phyloP scores from a whole-genome alignment of 441 rosid genomes.

The Gossypium gossypioides region DNA sequence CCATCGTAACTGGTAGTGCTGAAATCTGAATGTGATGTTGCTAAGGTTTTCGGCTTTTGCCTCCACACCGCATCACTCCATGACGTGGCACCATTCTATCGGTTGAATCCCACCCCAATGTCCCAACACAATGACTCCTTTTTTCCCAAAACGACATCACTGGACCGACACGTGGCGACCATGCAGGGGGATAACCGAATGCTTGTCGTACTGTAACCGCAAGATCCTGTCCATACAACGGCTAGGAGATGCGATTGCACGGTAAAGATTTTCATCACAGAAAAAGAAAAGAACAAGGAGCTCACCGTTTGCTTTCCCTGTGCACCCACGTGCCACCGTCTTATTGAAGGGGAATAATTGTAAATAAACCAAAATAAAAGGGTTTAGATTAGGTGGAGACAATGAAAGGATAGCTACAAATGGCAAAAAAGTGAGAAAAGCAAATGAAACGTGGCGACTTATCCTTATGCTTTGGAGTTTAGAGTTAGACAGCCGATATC shows the following conservation, averaged over 20 bases:
- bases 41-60: not conserved
- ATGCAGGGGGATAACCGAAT: not conserved
- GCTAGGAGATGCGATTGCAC: not conserved
- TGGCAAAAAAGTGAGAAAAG: not conserved
- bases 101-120: not conserved
- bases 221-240: not conserved
- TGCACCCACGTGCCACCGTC: not conserved
- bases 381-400: constrained; percentile 2
- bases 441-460: not conserved
- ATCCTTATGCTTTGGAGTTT: not conserved
- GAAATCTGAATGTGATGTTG: not conserved
- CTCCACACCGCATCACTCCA: not conserved
- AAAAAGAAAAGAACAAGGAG: not conserved
- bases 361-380: not conserved
- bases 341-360: not conserved
- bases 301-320: not conserved
- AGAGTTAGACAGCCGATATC: not conserved
- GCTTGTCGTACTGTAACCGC: not conserved
- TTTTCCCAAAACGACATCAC: no score
- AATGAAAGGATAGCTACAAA: not conserved
- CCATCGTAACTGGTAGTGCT: not conserved
- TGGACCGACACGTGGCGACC: not conserved
- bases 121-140: no score
- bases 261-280: not conserved
- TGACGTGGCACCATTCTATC: not conserved